A percentile compares a stretch with the other conserved stretches of the same genome.
Conservation (phyloP, 2,329 filamentous ascomycete species). For the Neurospora crassa region DNA sequence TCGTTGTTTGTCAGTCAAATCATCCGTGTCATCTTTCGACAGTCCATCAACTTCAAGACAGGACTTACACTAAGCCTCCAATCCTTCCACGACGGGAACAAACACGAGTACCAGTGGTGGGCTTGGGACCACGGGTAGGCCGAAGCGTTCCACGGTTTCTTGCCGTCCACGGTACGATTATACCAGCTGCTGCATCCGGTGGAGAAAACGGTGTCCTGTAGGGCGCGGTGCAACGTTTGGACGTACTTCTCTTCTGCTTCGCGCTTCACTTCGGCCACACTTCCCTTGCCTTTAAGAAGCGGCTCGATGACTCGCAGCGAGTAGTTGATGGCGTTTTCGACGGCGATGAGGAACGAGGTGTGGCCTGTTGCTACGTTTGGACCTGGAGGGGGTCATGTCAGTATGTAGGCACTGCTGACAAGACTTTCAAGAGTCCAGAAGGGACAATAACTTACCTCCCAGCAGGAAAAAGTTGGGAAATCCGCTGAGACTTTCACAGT, state of each 20-base stretch:
- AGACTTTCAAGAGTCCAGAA: background rate
- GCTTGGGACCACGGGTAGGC: conserved; percentile 28
- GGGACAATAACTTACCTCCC: conserved; percentile 32
- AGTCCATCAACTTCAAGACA: background rate
- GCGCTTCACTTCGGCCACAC: conserved; percentile 23
- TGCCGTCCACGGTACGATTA: conserved; percentile 10
- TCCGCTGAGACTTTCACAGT: conserved; percentile 44
- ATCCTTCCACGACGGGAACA: conserved; percentile 26
- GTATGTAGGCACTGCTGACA: background rate
- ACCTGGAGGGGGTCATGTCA: conserved; percentile 21
- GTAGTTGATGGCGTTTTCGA: conserved; percentile 53
- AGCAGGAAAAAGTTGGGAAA: conserved; percentile 60
- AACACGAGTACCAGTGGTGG: conserved; percentile 26
- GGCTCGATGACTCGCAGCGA: conserved; percentile 48
- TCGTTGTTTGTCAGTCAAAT: background rate
- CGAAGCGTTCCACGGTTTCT: conserved; percentile 24
- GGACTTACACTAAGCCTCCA: conserved; percentile 24
- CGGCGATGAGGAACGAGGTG: conserved; percentile 34
- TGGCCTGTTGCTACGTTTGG: conserved; percentile 57
- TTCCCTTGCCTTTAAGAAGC: conserved; percentile 24
- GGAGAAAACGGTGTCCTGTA: conserved; percentile 26
- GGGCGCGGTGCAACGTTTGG: conserved; percentile 21
- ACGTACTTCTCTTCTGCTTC: conserved; percentile 27
- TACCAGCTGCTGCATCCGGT: conserved; percentile 29
- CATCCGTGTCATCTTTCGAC: background rate